Percentiles rank a stretch among this genome's conserved stretches.
Evolutionary conservation across 1,284 basidiomycete species (phyloP).

Genomic region (Ustanciosporium gigantosporum): DNA sequence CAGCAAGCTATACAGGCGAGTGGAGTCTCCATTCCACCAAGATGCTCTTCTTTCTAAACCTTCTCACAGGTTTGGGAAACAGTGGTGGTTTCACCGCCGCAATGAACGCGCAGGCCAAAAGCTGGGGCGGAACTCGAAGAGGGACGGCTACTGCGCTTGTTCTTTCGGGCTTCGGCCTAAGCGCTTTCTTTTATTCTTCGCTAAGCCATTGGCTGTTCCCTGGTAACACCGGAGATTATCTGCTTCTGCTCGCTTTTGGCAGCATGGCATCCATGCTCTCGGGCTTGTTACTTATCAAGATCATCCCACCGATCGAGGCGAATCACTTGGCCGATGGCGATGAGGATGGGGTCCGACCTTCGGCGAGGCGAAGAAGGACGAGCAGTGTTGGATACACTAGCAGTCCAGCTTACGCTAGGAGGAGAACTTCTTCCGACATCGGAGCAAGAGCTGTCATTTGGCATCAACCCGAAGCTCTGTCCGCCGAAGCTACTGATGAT

Average conservation of each 20-base stretch:
- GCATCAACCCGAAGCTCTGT: conserved; percentile 21
- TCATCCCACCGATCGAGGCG: conserved; percentile 64
- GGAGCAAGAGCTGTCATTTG: conserved; percentile 40
- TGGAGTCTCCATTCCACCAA: conserved; percentile 33
- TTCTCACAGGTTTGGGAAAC: conserved; percentile 51
- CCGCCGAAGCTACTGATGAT: conserved; percentile 19
- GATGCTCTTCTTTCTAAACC: conserved; percentile 43
- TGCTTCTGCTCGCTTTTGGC: conserved; percentile 73
- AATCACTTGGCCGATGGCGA: background rate
- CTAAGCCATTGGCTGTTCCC: conserved; percentile 71
- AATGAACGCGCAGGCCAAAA: conserved; percentile 60
- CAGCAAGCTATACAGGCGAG: conserved; percentile 18
- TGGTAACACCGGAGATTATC: conserved; percentile 72
- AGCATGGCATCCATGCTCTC: conserved; percentile 72
- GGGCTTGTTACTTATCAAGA: conserved; percentile 70
- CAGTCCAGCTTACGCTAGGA: conserved; percentile 6
- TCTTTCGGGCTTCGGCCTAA: conserved; percentile 79
- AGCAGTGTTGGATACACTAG: background rate
- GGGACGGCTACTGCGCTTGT: conserved; percentile 75
- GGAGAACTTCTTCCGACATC: conserved; percentile 45
- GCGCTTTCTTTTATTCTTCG: conserved; percentile 77
- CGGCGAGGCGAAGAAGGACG: background rate
- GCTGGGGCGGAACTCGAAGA: conserved; percentile 61
- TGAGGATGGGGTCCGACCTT: background rate
- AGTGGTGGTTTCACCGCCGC: conserved; percentile 58